These are phyloP conservation scores for Monoraphidium neglectum DNA, from an alignment of 139 green algal genomes.

Conservation along the genomic window DNA sequence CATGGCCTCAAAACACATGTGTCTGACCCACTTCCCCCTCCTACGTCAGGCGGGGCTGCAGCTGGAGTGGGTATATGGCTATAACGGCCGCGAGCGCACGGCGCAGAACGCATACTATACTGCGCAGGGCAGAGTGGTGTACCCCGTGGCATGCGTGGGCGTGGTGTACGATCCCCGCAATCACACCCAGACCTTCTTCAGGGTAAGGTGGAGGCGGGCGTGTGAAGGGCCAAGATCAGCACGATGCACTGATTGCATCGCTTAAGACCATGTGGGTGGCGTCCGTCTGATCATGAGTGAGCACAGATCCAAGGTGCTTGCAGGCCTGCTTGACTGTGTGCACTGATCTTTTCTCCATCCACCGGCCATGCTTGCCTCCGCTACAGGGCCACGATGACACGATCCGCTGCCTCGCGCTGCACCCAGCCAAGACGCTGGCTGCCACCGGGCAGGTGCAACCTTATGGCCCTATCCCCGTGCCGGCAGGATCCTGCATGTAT, in stretches of 20 bases:
- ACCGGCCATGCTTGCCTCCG: background rate
- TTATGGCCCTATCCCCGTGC: too few species aligned
- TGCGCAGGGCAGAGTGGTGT: conserved; percentile 51
- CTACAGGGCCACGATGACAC: conserved; percentile 73
- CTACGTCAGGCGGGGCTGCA: conserved; percentile 43
- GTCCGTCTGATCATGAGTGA: background rate
- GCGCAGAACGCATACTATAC: conserved; percentile 63
- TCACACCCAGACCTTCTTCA: conserved; percentile 71
- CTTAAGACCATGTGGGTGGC: background rate
- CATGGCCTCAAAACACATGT: background rate
- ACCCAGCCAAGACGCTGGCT: conserved; percentile 46
- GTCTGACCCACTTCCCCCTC: background rate
- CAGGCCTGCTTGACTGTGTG: background rate
- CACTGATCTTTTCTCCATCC: background rate
- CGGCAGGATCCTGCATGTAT: too few species aligned
- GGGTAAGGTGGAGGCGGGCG: conserved; percentile 26
- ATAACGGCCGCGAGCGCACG: conserved; percentile 48
- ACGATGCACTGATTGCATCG: background rate
- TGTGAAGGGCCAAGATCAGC: background rate
- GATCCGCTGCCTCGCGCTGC: conserved; percentile 63
- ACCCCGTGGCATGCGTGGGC: conserved; percentile 69
- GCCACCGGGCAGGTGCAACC: conserved; percentile 52
- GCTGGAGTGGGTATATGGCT: conserved; percentile 80
- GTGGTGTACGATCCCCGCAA: conserved; percentile 61
- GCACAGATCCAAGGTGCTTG: background rate